Conservation (phyloP, 495 filamentous ascomycete species). For the Penicillium nucicola region DNA sequence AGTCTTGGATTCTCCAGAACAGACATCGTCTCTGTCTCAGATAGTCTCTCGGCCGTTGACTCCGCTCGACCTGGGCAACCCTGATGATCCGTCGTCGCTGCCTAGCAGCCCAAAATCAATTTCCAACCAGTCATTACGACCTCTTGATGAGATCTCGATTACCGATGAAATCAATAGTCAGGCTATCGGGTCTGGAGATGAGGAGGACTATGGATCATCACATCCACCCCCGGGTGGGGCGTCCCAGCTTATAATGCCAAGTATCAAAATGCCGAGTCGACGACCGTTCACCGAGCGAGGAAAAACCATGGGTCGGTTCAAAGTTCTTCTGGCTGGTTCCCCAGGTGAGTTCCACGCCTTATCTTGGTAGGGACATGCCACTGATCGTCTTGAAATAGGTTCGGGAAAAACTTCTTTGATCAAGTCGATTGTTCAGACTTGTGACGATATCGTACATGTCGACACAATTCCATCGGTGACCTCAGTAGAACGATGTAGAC, state of each 20-base stretch:
- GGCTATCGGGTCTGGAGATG: slow-evolving; percentile 46
- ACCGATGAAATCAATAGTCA: slow-evolving; percentile 50
- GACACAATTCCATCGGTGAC: slow-evolving; percentile 59
- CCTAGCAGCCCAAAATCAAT: slow-evolving; percentile 53
- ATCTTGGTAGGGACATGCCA: not conserved
- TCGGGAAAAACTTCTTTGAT: slow-evolving; percentile 88
- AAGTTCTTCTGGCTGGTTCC: slow-evolving; percentile 82
- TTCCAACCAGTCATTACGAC: slow-evolving; percentile 47
- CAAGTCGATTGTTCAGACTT: slow-evolving; percentile 89
- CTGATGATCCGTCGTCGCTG: slow-evolving; percentile 43
- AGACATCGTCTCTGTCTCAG: slow-evolving; percentile 16
- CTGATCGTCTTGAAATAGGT: slow-evolving; percentile 32
- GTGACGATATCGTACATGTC: slow-evolving; percentile 95
- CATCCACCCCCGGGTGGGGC: slow-evolving; percentile 43
- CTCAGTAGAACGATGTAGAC: slow-evolving; percentile 22
- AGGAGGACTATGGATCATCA: slow-evolving; percentile 33
- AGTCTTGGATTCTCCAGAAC: slow-evolving; percentile 22
- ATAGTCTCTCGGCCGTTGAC: slow-evolving; percentile 41
- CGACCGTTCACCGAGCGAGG: slow-evolving; percentile 88
- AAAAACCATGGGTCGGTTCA: slow-evolving; percentile 79
- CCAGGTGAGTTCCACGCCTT: slow-evolving; percentile 53
- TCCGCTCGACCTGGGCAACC: slow-evolving; percentile 39
- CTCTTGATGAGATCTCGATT: slow-evolving; percentile 49
- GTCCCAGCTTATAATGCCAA: slow-evolving; percentile 96
- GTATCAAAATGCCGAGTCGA: slow-evolving; percentile 89